Conservation (phyloP, 345 rosid species). For the Durio zibethinus region DNA sequence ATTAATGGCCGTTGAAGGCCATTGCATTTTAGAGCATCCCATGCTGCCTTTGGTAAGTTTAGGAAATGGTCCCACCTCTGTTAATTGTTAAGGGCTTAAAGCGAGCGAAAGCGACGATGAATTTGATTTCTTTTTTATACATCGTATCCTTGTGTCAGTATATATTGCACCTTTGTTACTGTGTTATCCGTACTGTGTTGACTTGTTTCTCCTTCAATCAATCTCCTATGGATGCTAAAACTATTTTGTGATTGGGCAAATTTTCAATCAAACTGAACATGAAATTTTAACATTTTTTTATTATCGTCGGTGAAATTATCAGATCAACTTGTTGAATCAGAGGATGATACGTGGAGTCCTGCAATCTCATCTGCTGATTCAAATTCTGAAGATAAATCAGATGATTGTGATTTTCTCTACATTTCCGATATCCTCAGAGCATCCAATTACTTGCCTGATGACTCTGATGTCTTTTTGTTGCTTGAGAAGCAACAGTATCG, state of each 20-base stretch:
- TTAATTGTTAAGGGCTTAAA: not conserved
- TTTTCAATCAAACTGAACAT: not conserved
- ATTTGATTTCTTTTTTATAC: not conserved
- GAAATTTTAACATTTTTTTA: not conserved
- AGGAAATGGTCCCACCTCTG: not conserved
- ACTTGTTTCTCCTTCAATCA: constrained; percentile 15
- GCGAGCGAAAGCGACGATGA: constrained; percentile 5
- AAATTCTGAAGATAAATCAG: constrained; percentile 34
- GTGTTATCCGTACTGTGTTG: constrained; percentile 21
- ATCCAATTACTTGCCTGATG: constrained; percentile 50
- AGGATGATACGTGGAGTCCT: constrained; percentile 64
- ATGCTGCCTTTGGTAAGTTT: constrained; percentile 12
- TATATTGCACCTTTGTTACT: constrained; percentile 14
- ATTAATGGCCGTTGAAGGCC: constrained; percentile 21
- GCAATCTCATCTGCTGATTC: constrained; percentile 31
- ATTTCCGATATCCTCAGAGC: constrained; percentile 68
- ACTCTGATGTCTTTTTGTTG: constrained; percentile 49
- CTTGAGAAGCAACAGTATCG: constrained; percentile 75
- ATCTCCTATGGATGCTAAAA: not conserved
- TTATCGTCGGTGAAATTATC: not conserved
- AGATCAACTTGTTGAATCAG: constrained; percentile 51
- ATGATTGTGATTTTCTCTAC: constrained; percentile 60
- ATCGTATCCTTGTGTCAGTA: constrained; percentile 16
- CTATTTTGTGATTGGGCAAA: not conserved
- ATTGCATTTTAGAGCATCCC: constrained; percentile 17